phyloP scores from a whole-genome alignment of 2,329 filamentous ascomycete species.

The Alternaria sp. region DNA sequence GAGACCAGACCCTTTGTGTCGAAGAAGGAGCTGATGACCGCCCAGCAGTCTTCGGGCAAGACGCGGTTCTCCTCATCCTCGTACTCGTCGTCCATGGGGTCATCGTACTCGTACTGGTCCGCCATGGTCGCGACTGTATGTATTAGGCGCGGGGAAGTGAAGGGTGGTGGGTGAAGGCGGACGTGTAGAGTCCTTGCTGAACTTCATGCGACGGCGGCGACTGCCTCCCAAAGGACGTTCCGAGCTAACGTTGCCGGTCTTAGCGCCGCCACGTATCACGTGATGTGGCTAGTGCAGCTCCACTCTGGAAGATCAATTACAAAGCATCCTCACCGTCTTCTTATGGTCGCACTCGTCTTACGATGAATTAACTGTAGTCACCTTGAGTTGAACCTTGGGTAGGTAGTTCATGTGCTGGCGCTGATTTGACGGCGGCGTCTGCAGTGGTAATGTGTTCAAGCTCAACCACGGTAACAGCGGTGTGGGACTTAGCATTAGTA shows the following conservation, averaged over 20 bases:
- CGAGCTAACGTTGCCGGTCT: conserved; percentile 5
- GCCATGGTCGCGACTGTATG: conserved; percentile 55
- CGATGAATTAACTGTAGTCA: not conserved
- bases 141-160: conserved; percentile 8
- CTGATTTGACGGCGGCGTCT: not conserved
- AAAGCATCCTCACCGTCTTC: not conserved
- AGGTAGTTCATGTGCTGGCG: not conserved
- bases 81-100: conserved; percentile 57
- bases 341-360: not conserved
- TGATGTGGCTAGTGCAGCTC: not conserved
- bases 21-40: conserved; percentile 96
- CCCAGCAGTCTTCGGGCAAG: conserved; percentile 98
- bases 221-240: conserved; percentile 31
- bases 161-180: conserved; percentile 18
- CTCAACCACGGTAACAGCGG: not conserved
- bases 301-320: not conserved
- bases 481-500: too few species aligned
- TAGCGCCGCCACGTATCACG: conserved; percentile 2
- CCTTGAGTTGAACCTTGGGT: not conserved
- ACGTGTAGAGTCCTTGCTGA: conserved; percentile 29
- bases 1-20: conserved; percentile 94
- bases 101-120: conserved; percentile 36
- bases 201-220: conserved; percentile 35
- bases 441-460: not conserved
- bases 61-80: conserved; percentile 73